Evolutionary conservation across 1,139 yeast species (phyloP).

Genomic region (Magnusiomyces paraingens): DNA sequence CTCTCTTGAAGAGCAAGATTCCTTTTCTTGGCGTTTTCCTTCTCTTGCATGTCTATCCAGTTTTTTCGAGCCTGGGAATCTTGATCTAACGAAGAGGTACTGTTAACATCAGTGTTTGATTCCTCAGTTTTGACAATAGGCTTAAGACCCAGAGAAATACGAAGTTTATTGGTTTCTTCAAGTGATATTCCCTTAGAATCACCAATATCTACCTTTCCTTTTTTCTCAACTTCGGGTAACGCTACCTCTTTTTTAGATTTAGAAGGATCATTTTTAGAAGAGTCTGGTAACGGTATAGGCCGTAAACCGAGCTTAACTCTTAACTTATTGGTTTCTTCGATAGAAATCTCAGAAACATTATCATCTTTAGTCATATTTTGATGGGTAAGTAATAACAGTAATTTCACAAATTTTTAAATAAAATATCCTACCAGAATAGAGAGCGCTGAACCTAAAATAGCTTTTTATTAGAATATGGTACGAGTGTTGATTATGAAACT

Average conservation of each 20-base stretch:
- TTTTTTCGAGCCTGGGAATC: conserved; percentile 31
- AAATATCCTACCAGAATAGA: not conserved
- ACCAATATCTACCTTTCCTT: not conserved
- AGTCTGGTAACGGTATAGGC: conserved; percentile 30
- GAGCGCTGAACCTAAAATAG: not conserved
- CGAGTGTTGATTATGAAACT: too few relatives aligned
- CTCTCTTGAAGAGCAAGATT: conserved; percentile 17
- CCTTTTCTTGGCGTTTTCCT: conserved; percentile 13
- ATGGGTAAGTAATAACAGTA: not conserved
- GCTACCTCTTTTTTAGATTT: not conserved
- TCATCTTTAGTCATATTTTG: conserved; percentile 3
- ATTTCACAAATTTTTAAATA: not conserved
- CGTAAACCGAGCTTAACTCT: conserved; percentile 26
- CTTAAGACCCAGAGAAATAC: conserved; percentile 33
- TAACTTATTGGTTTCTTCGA: conserved; percentile 30
- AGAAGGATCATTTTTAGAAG: not conserved
- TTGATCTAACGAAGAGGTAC: conserved; percentile 20
- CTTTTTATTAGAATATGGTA: too few relatives aligned
- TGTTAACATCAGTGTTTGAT: conserved; percentile 10
- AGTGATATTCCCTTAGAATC: conserved; percentile 23
- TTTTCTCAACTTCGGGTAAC: not conserved
- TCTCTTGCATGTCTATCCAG: conserved; percentile 25
- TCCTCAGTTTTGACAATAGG: conserved; percentile 27
- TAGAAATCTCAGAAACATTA: conserved; percentile 19
- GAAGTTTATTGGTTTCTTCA: conserved; percentile 34